These are phyloP conservation scores for Drechmeria coniospora DNA, from an alignment of 2,329 filamentous ascomycete genomes.

Conservation along the genomic window DNA sequence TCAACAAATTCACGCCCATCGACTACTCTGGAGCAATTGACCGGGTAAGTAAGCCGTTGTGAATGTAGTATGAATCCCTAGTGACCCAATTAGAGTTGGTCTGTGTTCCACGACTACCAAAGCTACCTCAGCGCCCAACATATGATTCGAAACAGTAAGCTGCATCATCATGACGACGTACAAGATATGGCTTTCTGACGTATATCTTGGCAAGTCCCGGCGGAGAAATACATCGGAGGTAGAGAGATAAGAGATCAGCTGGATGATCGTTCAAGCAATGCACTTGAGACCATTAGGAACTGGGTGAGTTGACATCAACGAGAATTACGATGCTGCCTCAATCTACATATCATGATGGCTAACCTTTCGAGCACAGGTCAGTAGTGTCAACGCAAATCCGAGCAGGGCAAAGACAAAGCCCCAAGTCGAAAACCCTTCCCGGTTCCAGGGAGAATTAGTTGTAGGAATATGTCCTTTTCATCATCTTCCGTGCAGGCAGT, in stretches of 20 bases:
- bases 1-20: neutral
- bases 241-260: neutral
- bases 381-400: neutral
- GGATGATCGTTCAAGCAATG: neutral
- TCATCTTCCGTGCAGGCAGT: no score
- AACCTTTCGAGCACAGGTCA: no score
- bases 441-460: no score
- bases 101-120: neutral
- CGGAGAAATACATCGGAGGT: neutral
- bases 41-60: neutral
- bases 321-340: no score
- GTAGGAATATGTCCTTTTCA: no score
- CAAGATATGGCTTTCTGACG: no score
- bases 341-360: no score
- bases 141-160: neutral
- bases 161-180: no score
- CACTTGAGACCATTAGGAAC: neutral
- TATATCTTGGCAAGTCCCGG: no score
- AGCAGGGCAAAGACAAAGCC: neutral
- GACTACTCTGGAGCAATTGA: constrained; percentile 1
- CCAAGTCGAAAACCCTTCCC: neutral
- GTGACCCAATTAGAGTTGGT: constrained; percentile 2
- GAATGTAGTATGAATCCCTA: no score
- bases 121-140: neutral
- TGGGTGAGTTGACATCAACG: neutral